Evolutionary conservation across 1,139 yeast species (phyloP).

Genomic region (Sugiyamaella novakii): DNA sequence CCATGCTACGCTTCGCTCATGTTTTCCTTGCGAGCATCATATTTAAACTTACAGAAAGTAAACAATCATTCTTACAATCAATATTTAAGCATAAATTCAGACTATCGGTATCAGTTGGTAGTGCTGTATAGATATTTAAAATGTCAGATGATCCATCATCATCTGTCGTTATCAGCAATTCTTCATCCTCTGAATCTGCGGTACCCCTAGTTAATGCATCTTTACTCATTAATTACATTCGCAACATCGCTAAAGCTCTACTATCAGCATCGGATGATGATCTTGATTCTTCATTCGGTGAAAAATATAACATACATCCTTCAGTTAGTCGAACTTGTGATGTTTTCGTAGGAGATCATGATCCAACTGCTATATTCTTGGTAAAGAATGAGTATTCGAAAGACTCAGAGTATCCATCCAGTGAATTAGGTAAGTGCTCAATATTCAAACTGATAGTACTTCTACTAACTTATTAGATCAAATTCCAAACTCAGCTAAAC

Average conservation of each 20-base stretch:
- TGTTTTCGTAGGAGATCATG: conserved; percentile 32
- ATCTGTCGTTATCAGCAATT: too few species aligned
- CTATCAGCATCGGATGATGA: conserved; percentile 32
- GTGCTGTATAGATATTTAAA: too few species aligned
- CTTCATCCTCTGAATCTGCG: not conserved
- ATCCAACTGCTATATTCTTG: conserved; percentile 33
- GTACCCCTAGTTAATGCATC: not conserved
- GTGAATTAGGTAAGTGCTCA: too few species aligned
- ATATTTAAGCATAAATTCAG: too few species aligned
- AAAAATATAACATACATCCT: conserved; percentile 16
- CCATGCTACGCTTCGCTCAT: too few species aligned
- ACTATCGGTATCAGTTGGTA: too few species aligned
- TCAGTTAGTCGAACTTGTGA: conserved; percentile 21
- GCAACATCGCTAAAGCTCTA: conserved; percentile 26
- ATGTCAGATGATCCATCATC: too few species aligned
- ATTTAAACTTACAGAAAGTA: too few species aligned
- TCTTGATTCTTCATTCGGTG: conserved; percentile 31
- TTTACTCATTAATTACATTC: conserved; percentile 18
- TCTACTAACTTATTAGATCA: conserved; percentile 1
- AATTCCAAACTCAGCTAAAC: not conserved
- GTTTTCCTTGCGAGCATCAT: too few species aligned
- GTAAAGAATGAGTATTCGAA: conserved; percentile 26
- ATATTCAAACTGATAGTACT: too few species aligned
- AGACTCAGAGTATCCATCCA: too few species aligned
- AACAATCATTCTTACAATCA: too few species aligned